Conservation (phyloP, 2,329 filamentous ascomycete genomes). For the Talaromyces pinophilus region DNA sequence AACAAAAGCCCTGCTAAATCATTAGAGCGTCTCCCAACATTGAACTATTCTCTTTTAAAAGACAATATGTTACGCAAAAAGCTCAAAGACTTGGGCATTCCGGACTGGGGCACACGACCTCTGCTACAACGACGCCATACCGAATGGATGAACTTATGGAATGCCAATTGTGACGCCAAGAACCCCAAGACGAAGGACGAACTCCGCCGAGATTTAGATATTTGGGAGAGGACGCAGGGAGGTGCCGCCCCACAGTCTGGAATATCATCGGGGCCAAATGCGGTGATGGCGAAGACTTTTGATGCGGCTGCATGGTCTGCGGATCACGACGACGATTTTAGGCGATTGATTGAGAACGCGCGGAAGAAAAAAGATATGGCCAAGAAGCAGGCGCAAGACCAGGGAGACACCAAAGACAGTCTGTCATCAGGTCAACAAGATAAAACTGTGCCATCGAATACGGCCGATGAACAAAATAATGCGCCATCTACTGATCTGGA, state of each 20-base stretch:
- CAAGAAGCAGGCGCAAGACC: constrained; percentile 11
- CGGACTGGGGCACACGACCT: constrained; percentile 65
- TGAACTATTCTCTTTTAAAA: constrained; percentile 86
- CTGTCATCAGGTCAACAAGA: neutral
- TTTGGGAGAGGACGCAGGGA: constrained; percentile 84
- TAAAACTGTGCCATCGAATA: neutral
- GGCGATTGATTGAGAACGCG: constrained; percentile 75
- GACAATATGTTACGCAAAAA: constrained; percentile 78
- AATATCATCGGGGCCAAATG: constrained; percentile 28
- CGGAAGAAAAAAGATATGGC: constrained; percentile 52
- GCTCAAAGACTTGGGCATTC: constrained; percentile 75
- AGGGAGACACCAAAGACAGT: neutral
- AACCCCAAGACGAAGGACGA: constrained; percentile 69
- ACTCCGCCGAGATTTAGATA: constrained; percentile 74
- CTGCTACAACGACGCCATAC: constrained; percentile 78
- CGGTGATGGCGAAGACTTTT: constrained; percentile 85
- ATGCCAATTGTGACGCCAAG: constrained; percentile 89
- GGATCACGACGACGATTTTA: constrained; percentile 73
- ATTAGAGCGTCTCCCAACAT: constrained; percentile 69
- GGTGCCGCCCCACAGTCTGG: constrained; percentile 51
- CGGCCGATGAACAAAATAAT: neutral
- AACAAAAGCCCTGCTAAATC: constrained; percentile 33
- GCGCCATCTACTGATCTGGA: neutral
- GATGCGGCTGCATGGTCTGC: constrained; percentile 74
- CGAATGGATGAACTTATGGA: constrained; percentile 95